Conservation (phyloP, 495 filamentous ascomycete species). For the Durotheca rogersii region DNA sequence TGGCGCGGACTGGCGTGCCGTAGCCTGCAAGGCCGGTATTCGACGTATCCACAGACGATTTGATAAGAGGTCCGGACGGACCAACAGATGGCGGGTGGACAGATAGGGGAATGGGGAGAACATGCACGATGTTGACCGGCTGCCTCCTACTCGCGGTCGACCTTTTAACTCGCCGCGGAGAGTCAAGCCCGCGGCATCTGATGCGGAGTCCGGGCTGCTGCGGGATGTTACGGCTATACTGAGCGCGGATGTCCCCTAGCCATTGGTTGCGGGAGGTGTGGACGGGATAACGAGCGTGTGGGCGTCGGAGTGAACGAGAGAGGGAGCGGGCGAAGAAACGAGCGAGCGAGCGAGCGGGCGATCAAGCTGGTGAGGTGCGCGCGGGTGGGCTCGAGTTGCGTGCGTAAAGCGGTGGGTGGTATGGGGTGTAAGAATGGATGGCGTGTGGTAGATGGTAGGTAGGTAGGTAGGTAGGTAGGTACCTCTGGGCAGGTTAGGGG, state of each 20-base stretch:
- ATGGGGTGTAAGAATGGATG: too few species aligned
- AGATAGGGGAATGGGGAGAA: slow-evolving; percentile 3
- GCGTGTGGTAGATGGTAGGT: slow-evolving; percentile 23
- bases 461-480: not conserved
- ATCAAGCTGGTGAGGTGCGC: too few species aligned
- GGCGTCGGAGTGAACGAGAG: not conserved
- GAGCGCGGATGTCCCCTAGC: slow-evolving; percentile 3
- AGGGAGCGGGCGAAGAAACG: not conserved
- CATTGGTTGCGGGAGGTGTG: slow-evolving; percentile 4
- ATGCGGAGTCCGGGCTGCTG: slow-evolving; percentile 1
- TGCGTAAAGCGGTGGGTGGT: too few species aligned
- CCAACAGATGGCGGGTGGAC: not conserved
- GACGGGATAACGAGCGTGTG: slow-evolving; percentile 16
- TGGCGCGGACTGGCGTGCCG: not conserved
- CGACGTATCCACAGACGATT: slow-evolving; percentile 21
- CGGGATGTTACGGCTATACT: not conserved
- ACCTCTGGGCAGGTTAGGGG: too few species aligned
- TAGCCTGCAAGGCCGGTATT: slow-evolving; percentile 5
- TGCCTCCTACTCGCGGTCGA: slow-evolving; percentile 7
- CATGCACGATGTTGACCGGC: slow-evolving; percentile 15
- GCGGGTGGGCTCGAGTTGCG: too few species aligned
- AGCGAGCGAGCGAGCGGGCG: too few species aligned
- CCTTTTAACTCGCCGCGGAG: slow-evolving; percentile 10
- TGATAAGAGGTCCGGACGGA: slow-evolving; percentile 2
- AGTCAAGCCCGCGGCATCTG: slow-evolving; percentile 9